Conservation (phyloP, 352 stramenopile genomes). For the Pythium scleroteichum region DNA sequence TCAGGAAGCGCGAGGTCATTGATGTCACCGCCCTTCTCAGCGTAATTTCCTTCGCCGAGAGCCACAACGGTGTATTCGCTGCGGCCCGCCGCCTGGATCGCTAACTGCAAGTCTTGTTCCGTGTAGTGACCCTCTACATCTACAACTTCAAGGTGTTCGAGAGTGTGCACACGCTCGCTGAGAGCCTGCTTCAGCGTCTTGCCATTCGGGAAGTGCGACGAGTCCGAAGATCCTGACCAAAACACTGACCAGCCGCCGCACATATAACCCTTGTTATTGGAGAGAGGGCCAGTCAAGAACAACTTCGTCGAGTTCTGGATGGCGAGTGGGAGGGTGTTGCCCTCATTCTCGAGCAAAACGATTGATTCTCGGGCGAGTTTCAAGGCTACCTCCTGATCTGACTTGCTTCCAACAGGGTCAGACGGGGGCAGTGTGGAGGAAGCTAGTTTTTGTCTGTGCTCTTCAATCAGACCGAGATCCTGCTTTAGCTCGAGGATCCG, state of each 20-base stretch:
- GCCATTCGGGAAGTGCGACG: conserved; percentile 63
- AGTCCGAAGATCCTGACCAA: conserved; percentile 67
- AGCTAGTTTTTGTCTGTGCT: conserved; percentile 15
- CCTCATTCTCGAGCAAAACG: conserved; percentile 76
- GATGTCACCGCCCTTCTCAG: conserved; percentile 83
- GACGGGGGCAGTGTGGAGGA: neutral
- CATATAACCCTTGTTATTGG: conserved; percentile 69
- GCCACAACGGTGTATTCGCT: conserved; percentile 75
- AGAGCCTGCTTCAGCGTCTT: conserved; percentile 57
- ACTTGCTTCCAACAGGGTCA: conserved; percentile 41
- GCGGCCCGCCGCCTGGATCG: conserved; percentile 41
- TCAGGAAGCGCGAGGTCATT: conserved; percentile 48
- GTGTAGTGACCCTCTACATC: conserved; percentile 47
- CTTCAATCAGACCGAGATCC: conserved; percentile 48
- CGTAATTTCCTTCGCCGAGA: conserved; percentile 78
- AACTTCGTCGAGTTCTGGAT: conserved; percentile 21
- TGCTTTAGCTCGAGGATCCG: conserved; percentile 58
- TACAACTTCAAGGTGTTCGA: conserved; percentile 48
- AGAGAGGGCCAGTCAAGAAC: conserved; percentile 64
- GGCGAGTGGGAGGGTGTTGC: conserved; percentile 42
- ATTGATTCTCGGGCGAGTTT: conserved; percentile 75
- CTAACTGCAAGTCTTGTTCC: conserved; percentile 38
- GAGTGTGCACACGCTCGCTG: conserved; percentile 6
- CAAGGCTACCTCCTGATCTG: conserved; percentile 59
- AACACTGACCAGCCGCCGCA: conserved; percentile 75